phyloP scores from a whole-genome alignment of 768 basidiomycete species.

The Leucosporidium creatinivorum region DNA sequence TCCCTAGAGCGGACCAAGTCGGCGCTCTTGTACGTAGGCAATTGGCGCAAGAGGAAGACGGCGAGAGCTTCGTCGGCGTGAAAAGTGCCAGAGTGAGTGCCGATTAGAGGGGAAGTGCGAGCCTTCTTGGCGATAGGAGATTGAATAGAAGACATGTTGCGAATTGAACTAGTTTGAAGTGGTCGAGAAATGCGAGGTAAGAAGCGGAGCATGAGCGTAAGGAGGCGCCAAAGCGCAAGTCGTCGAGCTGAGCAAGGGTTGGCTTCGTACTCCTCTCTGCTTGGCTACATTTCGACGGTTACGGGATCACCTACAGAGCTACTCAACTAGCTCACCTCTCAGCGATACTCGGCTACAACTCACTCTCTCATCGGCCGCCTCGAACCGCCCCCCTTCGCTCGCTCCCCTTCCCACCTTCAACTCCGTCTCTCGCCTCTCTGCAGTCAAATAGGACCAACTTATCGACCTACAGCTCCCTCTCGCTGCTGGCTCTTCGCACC shows the following conservation, averaged over 20 bases:
- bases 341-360: not conserved
- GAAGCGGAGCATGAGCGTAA: not conserved
- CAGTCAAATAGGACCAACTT: not conserved
- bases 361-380: not conserved
- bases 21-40: conserved; percentile 54
- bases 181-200: not conserved
- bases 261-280: not conserved
- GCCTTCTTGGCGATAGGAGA: not conserved
- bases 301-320: no score
- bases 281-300: no score
- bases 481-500: not conserved
- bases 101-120: not conserved
- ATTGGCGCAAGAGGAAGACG: conserved; percentile 75
- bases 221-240: not conserved
- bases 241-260: not conserved
- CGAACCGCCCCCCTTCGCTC: not conserved
- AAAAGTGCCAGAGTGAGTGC: conserved; percentile 58
- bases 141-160: no score
- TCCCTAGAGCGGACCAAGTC: conserved; percentile 68
- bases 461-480: not conserved
- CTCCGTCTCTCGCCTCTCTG: not conserved
- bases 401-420: not conserved
- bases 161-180: not conserved
- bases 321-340: no score
- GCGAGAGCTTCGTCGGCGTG: conserved; percentile 97